Base-by-base conservation (phyloP, 2,329 filamentous ascomycete genomes). In the Diaporthe vaccinii region DNA sequence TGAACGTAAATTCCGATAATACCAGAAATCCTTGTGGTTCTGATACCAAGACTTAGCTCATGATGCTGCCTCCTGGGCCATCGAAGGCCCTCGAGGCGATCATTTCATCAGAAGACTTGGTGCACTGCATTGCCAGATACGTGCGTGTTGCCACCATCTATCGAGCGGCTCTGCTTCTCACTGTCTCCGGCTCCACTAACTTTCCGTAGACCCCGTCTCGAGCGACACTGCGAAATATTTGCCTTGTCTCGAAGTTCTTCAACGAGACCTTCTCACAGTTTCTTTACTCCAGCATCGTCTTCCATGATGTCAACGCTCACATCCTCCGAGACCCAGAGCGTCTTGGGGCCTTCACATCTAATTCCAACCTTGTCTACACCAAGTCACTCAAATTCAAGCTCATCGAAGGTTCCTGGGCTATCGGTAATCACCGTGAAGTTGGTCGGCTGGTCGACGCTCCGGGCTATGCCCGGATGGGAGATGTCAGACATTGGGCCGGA, bases 341-440 rank as follows among this genome's bases (percentile, higher is more conserved):
- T 1, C 59, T 75, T 1, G 12, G 17, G 9, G 17, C 17, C 1
- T 59, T 75, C 31, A 51, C 57, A 15, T 58, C 69, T 1, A 75
- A 73, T 17, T 15, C 39, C 0, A 46, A 62, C 14, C 55, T 75
- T 3, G 6, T 15, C 0, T 58, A 22, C 28, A n/a, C 69, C 39
- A 75, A 75, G 28, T 61, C 58, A 6, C 51, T 75, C 2, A 17
- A 12, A 3, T 53, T 75, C n/a, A 61, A 39, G 12, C 74, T 75
- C 15, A 75, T 75, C 22, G 74, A 75, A 55, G 74, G 74, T 0
- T 75, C 69, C 3, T 75, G 74, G 74, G 68, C 74, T 4, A 58
- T 75, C 15, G 69, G 74, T 2, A 67, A 75, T 5, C 68, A 72
- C 25, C 69, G 61, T 34, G 58, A 75, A 41, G 58, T 75, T n/a